Evolutionary conservation across 768 basidiomycete species (phyloP).

Genomic region (Asterophora parasitica): DNA sequence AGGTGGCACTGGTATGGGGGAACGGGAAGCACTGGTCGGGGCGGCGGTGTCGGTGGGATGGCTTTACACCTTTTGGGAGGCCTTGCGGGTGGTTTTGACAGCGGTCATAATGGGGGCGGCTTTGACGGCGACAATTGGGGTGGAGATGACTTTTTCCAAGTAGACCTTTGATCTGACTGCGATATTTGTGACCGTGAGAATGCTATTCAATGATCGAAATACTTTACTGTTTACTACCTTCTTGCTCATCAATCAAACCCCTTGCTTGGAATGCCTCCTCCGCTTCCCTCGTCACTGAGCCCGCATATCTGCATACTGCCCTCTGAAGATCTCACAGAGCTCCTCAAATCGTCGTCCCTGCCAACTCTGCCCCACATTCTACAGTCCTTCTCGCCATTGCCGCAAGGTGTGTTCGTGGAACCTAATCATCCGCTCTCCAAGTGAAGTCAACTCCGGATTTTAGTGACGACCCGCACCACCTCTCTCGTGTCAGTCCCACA

Average conservation of each 20-base stretch:
- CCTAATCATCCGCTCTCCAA: slow-evolving; percentile 3
- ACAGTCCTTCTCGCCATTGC: slow-evolving; percentile 81
- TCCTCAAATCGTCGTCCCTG: slow-evolving; percentile 53
- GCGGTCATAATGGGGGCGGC: slow-evolving; percentile 3
- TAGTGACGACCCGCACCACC: slow-evolving; percentile 79
- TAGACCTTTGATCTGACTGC: no score
- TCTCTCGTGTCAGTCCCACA: slow-evolving; percentile 67
- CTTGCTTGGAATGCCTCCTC: slow-evolving; percentile 34
- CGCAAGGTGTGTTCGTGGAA: slow-evolving; percentile 52
- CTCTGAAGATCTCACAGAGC: slow-evolving; percentile 63
- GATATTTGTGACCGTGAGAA: slow-evolving; percentile 8
- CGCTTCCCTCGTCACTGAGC: slow-evolving; percentile 69
- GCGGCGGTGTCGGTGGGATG: no score
- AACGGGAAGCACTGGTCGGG: no score
- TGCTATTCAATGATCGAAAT: background rate
- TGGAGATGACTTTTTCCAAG: slow-evolving; percentile 24
- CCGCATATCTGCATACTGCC: slow-evolving; percentile 76
- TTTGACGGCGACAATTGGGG: slow-evolving; percentile 23
- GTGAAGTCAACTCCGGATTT: slow-evolving; percentile 4
- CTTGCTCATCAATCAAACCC: no score
- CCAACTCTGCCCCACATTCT: slow-evolving; percentile 71
- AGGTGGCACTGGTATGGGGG: no score
- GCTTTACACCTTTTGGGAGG: no score
- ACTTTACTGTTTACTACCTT: background rate
- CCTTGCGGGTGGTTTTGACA: slow-evolving; percentile 33